phyloP scores from a whole-genome alignment of 768 basidiomycete species.

The Leccinellum rugosiceps region DNA sequence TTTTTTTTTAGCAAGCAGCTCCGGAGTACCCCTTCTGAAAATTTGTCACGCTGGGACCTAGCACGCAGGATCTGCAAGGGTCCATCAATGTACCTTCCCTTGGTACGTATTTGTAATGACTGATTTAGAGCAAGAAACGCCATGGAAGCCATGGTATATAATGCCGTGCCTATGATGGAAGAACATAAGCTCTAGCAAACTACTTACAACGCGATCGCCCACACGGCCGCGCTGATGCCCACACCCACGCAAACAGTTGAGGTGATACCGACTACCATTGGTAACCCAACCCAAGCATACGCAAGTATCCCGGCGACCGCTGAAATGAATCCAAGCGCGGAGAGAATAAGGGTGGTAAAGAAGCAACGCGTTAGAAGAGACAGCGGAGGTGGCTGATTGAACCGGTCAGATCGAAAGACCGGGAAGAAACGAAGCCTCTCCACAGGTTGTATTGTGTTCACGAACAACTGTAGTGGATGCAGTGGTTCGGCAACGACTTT shows the following conservation, averaged over 20 bases:
- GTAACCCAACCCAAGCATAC: conserved; percentile 26
- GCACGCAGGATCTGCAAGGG: too few relatives aligned
- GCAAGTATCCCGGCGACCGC: conserved; percentile 25
- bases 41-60: too few relatives aligned
- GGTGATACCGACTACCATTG: conserved; percentile 25
- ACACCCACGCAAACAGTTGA: conserved; percentile 27
- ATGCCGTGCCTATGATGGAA: neutral
- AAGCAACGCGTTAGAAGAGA: conserved; percentile 26
- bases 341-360: conserved; percentile 22
- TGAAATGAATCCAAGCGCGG: conserved; percentile 23
- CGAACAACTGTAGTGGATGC: conserved; percentile 1
- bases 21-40: too few relatives aligned
- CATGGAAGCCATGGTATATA: too few relatives aligned
- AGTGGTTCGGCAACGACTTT: conserved; percentile 17
- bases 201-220: conserved; percentile 28
- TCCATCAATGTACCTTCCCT: too few relatives aligned
- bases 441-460: neutral
- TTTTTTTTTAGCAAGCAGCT: too few relatives aligned
- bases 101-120: too few relatives aligned
- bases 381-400: conserved; percentile 11
- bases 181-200: neutral
- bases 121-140: too few relatives aligned
- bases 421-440: neutral
- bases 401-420: neutral
- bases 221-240: conserved; percentile 16